These are phyloP conservation scores for Scleroderma citrinum DNA, from an alignment of 768 basidiomycete species.

Conservation along the genomic window DNA sequence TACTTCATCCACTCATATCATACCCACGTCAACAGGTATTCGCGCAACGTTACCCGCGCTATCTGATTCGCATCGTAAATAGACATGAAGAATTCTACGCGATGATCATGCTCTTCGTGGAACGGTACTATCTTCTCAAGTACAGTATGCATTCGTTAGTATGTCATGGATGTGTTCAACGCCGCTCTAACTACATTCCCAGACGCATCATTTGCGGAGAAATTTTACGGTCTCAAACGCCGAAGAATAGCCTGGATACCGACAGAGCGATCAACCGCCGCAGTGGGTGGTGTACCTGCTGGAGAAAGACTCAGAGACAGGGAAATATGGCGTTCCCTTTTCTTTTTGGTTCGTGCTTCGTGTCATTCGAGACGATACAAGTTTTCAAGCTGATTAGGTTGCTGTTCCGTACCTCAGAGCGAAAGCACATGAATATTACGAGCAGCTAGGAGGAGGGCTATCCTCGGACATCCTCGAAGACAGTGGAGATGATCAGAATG, in stretches of 20 bases:
- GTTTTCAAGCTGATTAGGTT: slow-evolving; percentile 37
- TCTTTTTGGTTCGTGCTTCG: slow-evolving; percentile 63
- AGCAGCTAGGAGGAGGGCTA: slow-evolving; percentile 79
- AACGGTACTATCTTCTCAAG: slow-evolving; percentile 83
- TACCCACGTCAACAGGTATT: slow-evolving; percentile 58
- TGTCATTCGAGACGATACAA: background rate
- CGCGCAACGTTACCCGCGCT: slow-evolving; percentile 90
- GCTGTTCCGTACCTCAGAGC: slow-evolving; percentile 86
- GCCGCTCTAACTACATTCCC: slow-evolving; percentile 5
- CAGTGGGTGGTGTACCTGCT: slow-evolving; percentile 57
- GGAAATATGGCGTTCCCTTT: slow-evolving; percentile 72
- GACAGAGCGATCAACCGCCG: slow-evolving; percentile 58
- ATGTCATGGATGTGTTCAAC: background rate
- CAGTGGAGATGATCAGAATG: slow-evolving; percentile 37
- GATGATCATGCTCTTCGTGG: slow-evolving; percentile 80
- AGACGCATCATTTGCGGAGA: slow-evolving; percentile 94
- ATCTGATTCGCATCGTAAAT: slow-evolving; percentile 86
- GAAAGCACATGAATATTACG: slow-evolving; percentile 87
- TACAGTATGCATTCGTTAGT: slow-evolving; percentile 52
- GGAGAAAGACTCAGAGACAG: slow-evolving; percentile 59
- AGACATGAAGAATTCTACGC: slow-evolving; percentile 97
- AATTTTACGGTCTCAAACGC: slow-evolving; percentile 91
- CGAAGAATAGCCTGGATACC: slow-evolving; percentile 66
- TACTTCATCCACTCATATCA: background rate
- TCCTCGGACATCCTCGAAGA: slow-evolving; percentile 62